Base-by-base conservation (phyloP, 202 grass and related monocot species). In the Cymbopogon flexuosus region DNA sequence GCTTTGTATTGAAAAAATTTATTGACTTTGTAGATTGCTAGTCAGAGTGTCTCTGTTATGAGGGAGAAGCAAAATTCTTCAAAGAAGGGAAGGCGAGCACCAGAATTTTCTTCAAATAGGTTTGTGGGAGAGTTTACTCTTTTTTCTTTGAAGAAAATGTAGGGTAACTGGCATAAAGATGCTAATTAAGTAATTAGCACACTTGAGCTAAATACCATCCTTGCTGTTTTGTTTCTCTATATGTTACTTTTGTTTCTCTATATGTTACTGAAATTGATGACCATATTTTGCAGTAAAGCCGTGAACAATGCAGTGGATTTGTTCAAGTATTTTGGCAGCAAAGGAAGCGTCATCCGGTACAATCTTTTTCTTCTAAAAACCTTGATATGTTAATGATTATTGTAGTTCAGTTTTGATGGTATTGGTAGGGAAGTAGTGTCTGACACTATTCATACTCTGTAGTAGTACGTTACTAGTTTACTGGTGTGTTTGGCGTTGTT, bases 261-360 rank as follows among this genome's bases (percentile, higher is more conserved):
- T 8, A 7, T 37, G 36, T 8, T 37, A 37, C 7, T 64, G 61
- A 46, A 70, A 74, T 77, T 84, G 16, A 0, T 54, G 45, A 4
- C 41, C 21, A 73, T 83, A 30, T 47, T 75, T 52, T 92, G 85
- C 88, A 94, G 95, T 81, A 98, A 93, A 88, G 86, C 91, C 0
- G 79, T 91, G 65, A 93, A 89, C 65, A 98, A 88, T 76, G 88
- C 86, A 18, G 79, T 98, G 79, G 95, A 95, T 69, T 76, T 97
- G 66, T 84, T 86, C 62, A 98, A 94, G 84, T 94, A 95, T 84
- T 95, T 98, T 8, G 88, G 95, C 49, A 91, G 86, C 88, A 95
- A 91, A 90, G 95, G 95, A 37, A 94, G 90, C 3, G 96, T 98
- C 19, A 84, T 95, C 75, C 81, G 96, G 92, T 95, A 81, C 45